phyloP scores from a whole-genome alignment of 371 early-diverging fungal genomes.

The Actinomucor elegans region DNA sequence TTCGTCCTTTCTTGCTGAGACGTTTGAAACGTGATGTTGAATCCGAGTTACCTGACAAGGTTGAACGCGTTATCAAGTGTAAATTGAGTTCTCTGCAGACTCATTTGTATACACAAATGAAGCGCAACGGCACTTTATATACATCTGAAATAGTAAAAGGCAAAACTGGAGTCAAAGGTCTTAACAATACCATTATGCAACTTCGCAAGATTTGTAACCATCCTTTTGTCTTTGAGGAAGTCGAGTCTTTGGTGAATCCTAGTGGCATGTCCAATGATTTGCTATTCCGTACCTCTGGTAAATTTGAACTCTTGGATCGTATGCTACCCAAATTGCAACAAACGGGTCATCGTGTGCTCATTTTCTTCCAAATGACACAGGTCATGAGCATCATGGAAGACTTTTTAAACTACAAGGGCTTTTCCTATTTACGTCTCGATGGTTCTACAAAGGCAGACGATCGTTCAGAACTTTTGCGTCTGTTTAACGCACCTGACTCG shows the following conservation, averaged over 20 bases:
- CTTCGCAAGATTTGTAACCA: slow-evolving; percentile 99
- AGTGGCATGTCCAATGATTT: slow-evolving; percentile 51
- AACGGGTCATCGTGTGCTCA: slow-evolving; percentile 92
- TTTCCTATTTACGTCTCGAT: slow-evolving; percentile 90
- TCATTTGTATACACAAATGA: slow-evolving; percentile 79
- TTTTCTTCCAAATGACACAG: slow-evolving; percentile 99
- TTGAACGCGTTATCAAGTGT: slow-evolving; percentile 96
- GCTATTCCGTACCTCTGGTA: slow-evolving; percentile 89
- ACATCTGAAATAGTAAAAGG: slow-evolving; percentile 52
- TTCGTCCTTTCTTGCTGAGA: slow-evolving; percentile 97
- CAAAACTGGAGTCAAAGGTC: slow-evolving; percentile 70
- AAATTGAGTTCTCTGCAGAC: slow-evolving; percentile 85
- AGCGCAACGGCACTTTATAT: slow-evolving; percentile 68
- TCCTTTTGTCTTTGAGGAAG: slow-evolving; percentile 97
- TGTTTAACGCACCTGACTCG: slow-evolving; percentile 84
- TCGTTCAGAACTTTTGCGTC: slow-evolving; percentile 79
- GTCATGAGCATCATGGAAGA: slow-evolving; percentile 98
- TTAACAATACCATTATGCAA: slow-evolving; percentile 98
- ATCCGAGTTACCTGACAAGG: slow-evolving; percentile 98
- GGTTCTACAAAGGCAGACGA: slow-evolving; percentile 95
- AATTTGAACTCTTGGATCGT: slow-evolving; percentile 98
- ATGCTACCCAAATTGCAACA: slow-evolving; percentile 87
- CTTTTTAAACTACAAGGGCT: slow-evolving; percentile 80
- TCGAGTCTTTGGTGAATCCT: slow-evolving; percentile 82
- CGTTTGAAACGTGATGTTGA: slow-evolving; percentile 99